Conservation (phyloP, 2,329 filamentous ascomycete genomes). For the Fusarium sp. region DNA sequence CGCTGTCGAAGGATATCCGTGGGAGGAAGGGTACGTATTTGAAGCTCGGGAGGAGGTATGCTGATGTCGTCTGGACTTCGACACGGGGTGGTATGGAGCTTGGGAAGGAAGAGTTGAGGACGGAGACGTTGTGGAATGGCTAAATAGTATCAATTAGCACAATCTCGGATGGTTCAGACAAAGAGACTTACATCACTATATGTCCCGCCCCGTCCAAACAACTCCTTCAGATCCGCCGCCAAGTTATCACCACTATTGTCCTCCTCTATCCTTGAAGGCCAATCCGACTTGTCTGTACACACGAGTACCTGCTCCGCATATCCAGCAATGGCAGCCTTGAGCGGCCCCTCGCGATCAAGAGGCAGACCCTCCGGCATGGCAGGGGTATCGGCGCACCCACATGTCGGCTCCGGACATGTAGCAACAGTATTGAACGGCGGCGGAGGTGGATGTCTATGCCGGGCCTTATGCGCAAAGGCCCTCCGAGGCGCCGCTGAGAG, state of each 20-base stretch:
- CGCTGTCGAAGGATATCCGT: slow-evolving; percentile 66
- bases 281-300: slow-evolving; percentile 83
- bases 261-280: slow-evolving; percentile 86
- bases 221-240: slow-evolving; percentile 77
- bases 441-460: slow-evolving; percentile 34
- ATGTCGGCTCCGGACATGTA: slow-evolving; percentile 80
- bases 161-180: not conserved
- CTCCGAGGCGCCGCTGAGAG: slow-evolving; percentile 16
- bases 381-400: slow-evolving; percentile 77
- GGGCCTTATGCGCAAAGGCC: slow-evolving; percentile 29
- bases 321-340: slow-evolving; percentile 81
- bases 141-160: slow-evolving; percentile 66
- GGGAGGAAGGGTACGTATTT: slow-evolving; percentile 81
- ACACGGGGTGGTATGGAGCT: slow-evolving; percentile 61
- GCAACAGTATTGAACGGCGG: slow-evolving; percentile 58
- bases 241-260: slow-evolving; percentile 76
- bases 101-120: slow-evolving; percentile 81
- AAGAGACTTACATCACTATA: slow-evolving; percentile 71
- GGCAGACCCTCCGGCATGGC: slow-evolving; percentile 73
- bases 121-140: slow-evolving; percentile 85
- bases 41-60: slow-evolving; percentile 85
- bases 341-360: slow-evolving; percentile 76
- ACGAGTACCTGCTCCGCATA: slow-evolving; percentile 88
- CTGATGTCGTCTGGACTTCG: slow-evolving; percentile 68
- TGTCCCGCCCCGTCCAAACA: slow-evolving; percentile 73